These are phyloP conservation scores for Logfia minima DNA, from an alignment of 129 eudicot species.

Conservation along the genomic window DNA sequence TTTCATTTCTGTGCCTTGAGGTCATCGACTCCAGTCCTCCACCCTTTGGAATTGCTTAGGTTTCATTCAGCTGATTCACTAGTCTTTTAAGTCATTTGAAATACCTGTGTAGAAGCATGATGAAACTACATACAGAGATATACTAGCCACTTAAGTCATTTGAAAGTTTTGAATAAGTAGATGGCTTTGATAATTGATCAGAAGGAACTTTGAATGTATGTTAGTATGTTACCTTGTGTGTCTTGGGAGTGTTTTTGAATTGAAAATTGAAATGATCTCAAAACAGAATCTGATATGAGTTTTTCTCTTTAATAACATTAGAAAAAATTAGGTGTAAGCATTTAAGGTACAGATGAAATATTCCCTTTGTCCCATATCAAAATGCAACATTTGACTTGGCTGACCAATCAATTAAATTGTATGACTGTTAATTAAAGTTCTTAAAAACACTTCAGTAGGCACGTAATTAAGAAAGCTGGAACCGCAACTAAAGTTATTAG, in stretches of 20 bases:
- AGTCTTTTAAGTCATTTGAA: neutral
- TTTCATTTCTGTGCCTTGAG: neutral
- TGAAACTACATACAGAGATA: neutral
- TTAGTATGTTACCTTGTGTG: neutral
- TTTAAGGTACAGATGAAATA: neutral
- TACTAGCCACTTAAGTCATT: neutral
- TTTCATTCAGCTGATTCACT: neutral
- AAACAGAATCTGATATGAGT: neutral
- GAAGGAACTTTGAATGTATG: neutral
- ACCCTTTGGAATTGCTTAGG: constrained; percentile 9
- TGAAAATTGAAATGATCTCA: neutral
- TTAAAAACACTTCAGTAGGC: neutral
- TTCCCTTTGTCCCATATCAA: neutral
- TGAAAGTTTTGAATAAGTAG: constrained; percentile 4
- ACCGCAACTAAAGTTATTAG: neutral
- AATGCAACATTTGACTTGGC: neutral
- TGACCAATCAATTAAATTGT: neutral
- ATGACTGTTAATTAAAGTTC: neutral
- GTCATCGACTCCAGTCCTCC: constrained; percentile 2
- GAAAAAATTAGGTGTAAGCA: neutral
- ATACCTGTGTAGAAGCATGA: constrained; percentile 5
- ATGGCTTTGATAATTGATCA: neutral
- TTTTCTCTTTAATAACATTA: neutral
- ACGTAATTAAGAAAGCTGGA: neutral
- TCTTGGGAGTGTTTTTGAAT: neutral